A percentile compares a stretch with the other conserved stretches of the same genome.
phyloP scores from a whole-genome alignment of 495 filamentous ascomycete genomes.

The Penicillium herquei region DNA sequence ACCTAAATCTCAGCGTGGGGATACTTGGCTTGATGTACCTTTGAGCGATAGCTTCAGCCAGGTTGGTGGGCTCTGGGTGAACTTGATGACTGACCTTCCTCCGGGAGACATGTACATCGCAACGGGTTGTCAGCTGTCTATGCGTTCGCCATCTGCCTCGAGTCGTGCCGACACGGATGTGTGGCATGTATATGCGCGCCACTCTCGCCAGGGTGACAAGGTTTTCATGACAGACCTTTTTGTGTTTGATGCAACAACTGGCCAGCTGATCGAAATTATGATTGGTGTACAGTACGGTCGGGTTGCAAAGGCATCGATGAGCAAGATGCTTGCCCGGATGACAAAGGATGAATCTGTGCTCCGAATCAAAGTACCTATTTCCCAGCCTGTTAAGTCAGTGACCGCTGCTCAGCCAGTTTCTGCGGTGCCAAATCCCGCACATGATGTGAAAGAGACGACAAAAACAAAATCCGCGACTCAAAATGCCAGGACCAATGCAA shows the following conservation, averaged over 20 bases:
- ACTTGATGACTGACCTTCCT: slow-evolving; percentile 47
- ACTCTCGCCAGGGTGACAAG: slow-evolving; percentile 32
- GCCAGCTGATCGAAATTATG: slow-evolving; percentile 45
- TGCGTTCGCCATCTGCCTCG: slow-evolving; percentile 35
- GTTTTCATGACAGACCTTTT: slow-evolving; percentile 50
- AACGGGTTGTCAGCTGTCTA: slow-evolving; percentile 46
- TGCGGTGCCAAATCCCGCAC: neutral
- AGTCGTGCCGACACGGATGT: slow-evolving; percentile 18
- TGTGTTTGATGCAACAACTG: slow-evolving; percentile 44
- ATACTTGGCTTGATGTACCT: slow-evolving; percentile 39
- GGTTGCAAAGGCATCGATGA: slow-evolving; percentile 44
- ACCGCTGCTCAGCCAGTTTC: neutral
- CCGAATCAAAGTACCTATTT: neutral
- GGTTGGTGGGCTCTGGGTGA: slow-evolving; percentile 52
- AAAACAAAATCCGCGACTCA: neutral
- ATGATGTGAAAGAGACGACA: no score
- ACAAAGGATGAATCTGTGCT: neutral
- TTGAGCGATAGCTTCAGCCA: slow-evolving; percentile 48
- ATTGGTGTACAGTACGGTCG: slow-evolving; percentile 48
- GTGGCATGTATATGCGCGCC: slow-evolving; percentile 47
- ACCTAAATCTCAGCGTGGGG: slow-evolving; percentile 30
- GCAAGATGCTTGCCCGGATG: slow-evolving; percentile 27
- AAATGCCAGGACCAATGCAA: neutral
- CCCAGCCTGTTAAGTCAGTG: neutral
- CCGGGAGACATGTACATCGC: slow-evolving; percentile 48